phyloP scores from a whole-genome alignment of 116 monocot species.

The Posidonia oceanica region DNA sequence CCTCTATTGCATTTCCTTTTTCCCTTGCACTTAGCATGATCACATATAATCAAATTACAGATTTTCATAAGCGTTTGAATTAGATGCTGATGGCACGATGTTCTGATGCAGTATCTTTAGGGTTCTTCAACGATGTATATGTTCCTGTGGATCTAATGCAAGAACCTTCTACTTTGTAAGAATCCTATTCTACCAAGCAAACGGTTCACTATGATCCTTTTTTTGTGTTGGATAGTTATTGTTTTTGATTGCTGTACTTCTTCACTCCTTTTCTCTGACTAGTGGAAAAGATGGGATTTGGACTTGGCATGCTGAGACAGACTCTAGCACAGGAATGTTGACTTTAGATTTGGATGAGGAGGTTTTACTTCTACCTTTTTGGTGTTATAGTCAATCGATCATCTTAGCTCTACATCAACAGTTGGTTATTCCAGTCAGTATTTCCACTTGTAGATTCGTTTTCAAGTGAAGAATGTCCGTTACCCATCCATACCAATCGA shows the following conservation, averaged over 20 bases:
- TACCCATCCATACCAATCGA: slow-evolving; percentile 53
- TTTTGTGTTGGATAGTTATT: neutral
- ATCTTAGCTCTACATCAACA: neutral
- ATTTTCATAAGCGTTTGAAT: neutral
- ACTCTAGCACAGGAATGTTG: slow-evolving; percentile 6
- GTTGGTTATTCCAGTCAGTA: neutral
- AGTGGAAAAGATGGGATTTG: slow-evolving; percentile 59
- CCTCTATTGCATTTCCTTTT: no score
- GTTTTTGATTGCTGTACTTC: neutral
- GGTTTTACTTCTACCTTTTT: slow-evolving; percentile 26
- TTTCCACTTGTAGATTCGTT: slow-evolving; percentile 34
- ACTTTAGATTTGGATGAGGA: slow-evolving; percentile 49
- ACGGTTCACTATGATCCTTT: neutral
- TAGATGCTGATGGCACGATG: neutral
- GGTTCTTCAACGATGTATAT: slow-evolving; percentile 70
- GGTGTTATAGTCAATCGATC: neutral
- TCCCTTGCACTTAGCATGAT: no score
- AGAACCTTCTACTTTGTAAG: slow-evolving; percentile 38
- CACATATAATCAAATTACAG: no score
- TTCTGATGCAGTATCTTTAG: slow-evolving; percentile 71
- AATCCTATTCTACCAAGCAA: neutral
- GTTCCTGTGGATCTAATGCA: slow-evolving; percentile 34
- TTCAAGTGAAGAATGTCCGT: slow-evolving; percentile 41
- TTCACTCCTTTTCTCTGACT: neutral
- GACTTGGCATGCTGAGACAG: slow-evolving; percentile 27